Evolutionary conservation across 495 filamentous ascomycete genomes (phyloP), one percentile per base, ranked within the genome.

Genomic region (Aspergillus steynii): DNA sequence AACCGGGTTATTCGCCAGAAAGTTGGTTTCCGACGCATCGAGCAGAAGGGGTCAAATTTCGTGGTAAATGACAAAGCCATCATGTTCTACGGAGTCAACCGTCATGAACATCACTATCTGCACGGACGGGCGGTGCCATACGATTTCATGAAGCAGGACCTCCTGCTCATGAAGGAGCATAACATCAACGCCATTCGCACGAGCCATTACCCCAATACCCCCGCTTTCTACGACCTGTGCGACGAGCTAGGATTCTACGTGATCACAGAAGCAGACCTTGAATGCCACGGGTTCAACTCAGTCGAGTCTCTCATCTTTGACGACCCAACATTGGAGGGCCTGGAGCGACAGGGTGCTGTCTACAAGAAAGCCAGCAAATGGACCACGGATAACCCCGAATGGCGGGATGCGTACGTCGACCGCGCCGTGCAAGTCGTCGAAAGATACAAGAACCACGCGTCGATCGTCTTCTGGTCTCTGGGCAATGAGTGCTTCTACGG

Each of bases 401-500:
- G 60, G 60, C 20, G 25, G 1, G 50, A 56, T n/a, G 60, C 60
- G 32, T 61, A 61, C 28, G 46, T 61, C 20, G 60, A 61, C 60
- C 46, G 60, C 10, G 60, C 53, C 1, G 32, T 51, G 48, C 53
- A 56, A 25, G 53, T 61, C 1, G 27, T 61, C 12, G 53, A 61
- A 42, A 53, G 60, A 15, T 61, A 57, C 47, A 61, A 61, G 60
- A 61, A 61, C 32, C 53, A 61, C 29, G 32, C 53, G 1, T 61
- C 53, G 7, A 45, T 56, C 31, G 52, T 61, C 15, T 51, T 61
- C 47, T 61, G 60, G 60, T 61, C 60, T 14, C 48, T 61, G 2
- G 60, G 60, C 15, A 61, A 61, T 25, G 60, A 61, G 45, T 51
- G 47, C 25, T 56, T 56, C 48, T 61, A 61, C 32, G 60, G 60